These are phyloP conservation scores for Epithele typhae DNA, from an alignment of 768 basidiomycete genomes.

Conservation along the genomic window DNA sequence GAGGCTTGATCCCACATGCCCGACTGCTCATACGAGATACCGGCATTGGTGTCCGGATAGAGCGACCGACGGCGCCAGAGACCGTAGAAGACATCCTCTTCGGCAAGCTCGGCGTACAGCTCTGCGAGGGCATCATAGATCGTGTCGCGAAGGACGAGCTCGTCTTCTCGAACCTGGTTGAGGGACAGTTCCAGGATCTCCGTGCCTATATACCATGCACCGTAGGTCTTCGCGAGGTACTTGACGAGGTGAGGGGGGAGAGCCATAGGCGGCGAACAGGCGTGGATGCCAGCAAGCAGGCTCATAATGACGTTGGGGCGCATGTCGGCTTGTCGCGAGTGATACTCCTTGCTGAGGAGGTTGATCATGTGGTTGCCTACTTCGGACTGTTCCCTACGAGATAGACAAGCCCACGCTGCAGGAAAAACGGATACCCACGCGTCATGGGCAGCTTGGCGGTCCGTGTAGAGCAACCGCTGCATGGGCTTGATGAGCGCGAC, in stretches of 20 bases:
- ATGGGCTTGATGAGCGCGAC: conserved; percentile 65
- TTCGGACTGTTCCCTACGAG: conserved; percentile 83
- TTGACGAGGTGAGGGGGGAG: conserved; percentile 94
- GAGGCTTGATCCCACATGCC: conserved; percentile 97
- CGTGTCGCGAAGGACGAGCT: conserved; percentile 72
- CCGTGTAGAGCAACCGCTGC: conserved; percentile 79
- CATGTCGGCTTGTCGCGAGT: conserved; percentile 81
- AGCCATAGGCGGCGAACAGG: conserved; percentile 83
- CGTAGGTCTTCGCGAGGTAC: conserved; percentile 93
- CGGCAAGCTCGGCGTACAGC: conserved; percentile 90
- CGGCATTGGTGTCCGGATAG: conserved; percentile 86
- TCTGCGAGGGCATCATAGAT: conserved; percentile 90
- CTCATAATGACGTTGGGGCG: conserved; percentile 93
- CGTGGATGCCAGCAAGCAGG: conserved; percentile 76
- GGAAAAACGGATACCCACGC: conserved; percentile 89
- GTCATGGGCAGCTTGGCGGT: conserved; percentile 71
- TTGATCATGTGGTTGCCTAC: conserved; percentile 86
- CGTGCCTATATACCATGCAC: conserved; percentile 89
- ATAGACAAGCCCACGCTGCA: conserved; percentile 79
- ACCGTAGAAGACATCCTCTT: conserved; percentile 97
- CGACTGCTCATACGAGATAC: conserved; percentile 88
- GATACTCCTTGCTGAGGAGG: conserved; percentile 90
- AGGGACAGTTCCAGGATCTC: conserved; percentile 83
- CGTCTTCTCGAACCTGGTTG: conserved; percentile 76
- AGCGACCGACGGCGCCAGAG: conserved; percentile 88